A percentile compares a stretch with the other conserved stretches of the same genome.
These are phyloP conservation scores for Fonsecaea nubica DNA, from an alignment of 2,329 filamentous ascomycete genomes.

Conservation along the genomic window DNA sequence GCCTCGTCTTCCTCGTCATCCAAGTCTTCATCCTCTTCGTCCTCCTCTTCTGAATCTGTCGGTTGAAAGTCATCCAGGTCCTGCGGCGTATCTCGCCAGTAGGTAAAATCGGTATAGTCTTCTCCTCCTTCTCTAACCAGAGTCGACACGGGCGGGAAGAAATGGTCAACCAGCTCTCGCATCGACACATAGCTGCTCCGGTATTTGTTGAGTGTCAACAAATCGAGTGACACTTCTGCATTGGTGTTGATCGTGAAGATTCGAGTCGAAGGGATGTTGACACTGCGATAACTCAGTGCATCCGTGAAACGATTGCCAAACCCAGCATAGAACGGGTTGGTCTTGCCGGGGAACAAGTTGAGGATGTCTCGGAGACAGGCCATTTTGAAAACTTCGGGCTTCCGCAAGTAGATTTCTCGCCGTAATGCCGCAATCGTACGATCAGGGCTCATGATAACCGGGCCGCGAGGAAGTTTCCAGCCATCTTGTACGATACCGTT, in stretches of 20 bases:
- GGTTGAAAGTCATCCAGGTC: slow-evolving; percentile 89
- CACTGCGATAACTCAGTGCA: slow-evolving; percentile 91
- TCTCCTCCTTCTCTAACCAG: slow-evolving; percentile 89
- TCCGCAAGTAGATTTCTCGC: slow-evolving; percentile 90
- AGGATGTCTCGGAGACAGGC: slow-evolving; percentile 93
- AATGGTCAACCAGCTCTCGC: slow-evolving; percentile 96
- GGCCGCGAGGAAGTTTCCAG: slow-evolving; percentile 83
- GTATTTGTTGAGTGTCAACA: slow-evolving; percentile 89
- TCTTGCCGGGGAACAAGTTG: slow-evolving; percentile 77
- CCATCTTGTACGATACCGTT: slow-evolving; percentile 88
- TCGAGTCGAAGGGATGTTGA: slow-evolving; percentile 89
- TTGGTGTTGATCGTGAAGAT: slow-evolving; percentile 99
- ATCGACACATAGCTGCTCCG: slow-evolving; percentile 98
- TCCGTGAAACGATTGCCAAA: slow-evolving; percentile 97
- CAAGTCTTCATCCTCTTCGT: slow-evolving; percentile 55
- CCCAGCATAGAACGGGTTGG: slow-evolving; percentile 91
- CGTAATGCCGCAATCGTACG: slow-evolving; percentile 91
- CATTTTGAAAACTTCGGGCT: slow-evolving; percentile 99
- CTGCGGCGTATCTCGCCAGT: slow-evolving; percentile 86
- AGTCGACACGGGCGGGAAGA: slow-evolving; percentile 89
- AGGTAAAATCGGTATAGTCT: slow-evolving; percentile 95
- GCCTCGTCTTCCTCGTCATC: slow-evolving; percentile 55
- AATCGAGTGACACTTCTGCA: slow-evolving; percentile 88
- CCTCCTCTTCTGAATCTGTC: slow-evolving; percentile 69
- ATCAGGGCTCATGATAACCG: slow-evolving; percentile 93